Base-by-base conservation (phyloP, 2,329 filamentous ascomycete species). In the Botryotinia convoluta region DNA sequence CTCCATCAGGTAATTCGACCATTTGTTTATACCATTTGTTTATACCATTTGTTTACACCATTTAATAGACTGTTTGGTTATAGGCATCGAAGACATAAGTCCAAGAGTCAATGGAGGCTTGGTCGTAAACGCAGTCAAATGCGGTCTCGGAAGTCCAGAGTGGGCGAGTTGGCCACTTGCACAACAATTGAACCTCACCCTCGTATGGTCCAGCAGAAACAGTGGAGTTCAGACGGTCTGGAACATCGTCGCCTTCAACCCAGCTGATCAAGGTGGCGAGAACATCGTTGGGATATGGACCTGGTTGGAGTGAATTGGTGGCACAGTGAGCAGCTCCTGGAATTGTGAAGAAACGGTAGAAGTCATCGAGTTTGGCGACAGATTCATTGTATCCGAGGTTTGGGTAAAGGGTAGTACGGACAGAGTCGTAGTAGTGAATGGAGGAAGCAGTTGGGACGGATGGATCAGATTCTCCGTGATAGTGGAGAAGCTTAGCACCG, bases 41-140 rank as follows among this genome's bases (percentile, higher is more conserved):
- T n/a, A n/a, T n/a, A n/a, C 26, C n/a, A 5, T 10, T n/a, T 51
- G 7, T 3, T 7, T 1, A n/a, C 1, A 51, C 4, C 12, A 4
- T 51, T 26, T 51, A 51, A n/a, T 51, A 51, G 0, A 51, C 7
- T 16, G 48, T 14, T 51, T 51, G 48, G 48, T 51, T 51, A 51
- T 3, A 51, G 0, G 48, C 48, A 51, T 51, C 48, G 0, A 51
- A 51, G 48, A 51, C 48, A n/a, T 51, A 51, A 51, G 26, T 51
- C 48, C 48, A 51, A n/a, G 48, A 51, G 26, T 51, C 48, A 2
- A 51, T 51, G 0, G 48, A 51, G 1, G 48, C 48, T 51, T 51
- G 48, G 26, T 51, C 48, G 12, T 51, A 51, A 14, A 51, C 48
- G 7, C 48, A 51, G 26, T 51, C 26, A 14, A 51, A 51, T n/a